These are phyloP conservation scores for Tephrocybe sp. DNA, from an alignment of 768 basidiomycete genomes.

Conservation along the genomic window DNA sequence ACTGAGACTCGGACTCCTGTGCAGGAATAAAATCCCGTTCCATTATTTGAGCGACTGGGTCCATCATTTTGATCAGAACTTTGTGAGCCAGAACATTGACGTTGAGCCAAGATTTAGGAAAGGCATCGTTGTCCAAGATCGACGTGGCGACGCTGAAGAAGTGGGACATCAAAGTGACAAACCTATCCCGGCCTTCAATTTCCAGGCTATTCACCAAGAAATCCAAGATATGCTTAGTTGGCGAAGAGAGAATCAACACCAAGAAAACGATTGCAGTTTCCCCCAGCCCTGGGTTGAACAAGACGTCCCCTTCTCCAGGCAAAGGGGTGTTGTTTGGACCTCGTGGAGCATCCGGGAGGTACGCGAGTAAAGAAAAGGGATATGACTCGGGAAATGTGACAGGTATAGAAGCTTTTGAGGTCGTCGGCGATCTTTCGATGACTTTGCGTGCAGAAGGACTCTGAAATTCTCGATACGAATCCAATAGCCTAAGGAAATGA, in stretches of 20 bases:
- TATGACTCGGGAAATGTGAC: conserved; percentile 93
- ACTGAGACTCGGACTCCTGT: conserved; percentile 56
- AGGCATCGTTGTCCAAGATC: conserved; percentile 84
- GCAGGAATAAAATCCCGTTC: conserved; percentile 79
- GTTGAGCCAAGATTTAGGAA: conserved; percentile 89
- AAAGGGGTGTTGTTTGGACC: conserved; percentile 37
- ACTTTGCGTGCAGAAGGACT: conserved; percentile 61
- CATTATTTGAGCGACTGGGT: conserved; percentile 74
- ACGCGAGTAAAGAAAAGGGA: conserved; percentile 80
- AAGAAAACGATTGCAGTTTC: conserved; percentile 86
- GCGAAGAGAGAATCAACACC: conserved; percentile 76
- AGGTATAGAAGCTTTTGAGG: conserved; percentile 57
- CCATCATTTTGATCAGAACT: conserved; percentile 85
- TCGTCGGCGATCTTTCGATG: conserved; percentile 63
- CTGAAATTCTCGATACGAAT: conserved; percentile 85
- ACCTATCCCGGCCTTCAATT: conserved; percentile 84
- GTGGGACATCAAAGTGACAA: conserved; percentile 64
- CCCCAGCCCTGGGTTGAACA: conserved; percentile 75
- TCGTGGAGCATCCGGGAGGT: conserved; percentile 54
- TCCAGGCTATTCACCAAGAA: conserved; percentile 82
- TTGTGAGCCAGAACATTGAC: conserved; percentile 87
- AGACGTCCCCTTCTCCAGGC: conserved; percentile 41
- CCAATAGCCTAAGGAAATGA: conserved; percentile 57
- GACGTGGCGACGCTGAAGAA: conserved; percentile 82
- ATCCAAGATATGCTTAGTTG: conserved; percentile 69